Conservation (phyloP, 1,284 basidiomycete species). For the Tremellales sp. region DNA sequence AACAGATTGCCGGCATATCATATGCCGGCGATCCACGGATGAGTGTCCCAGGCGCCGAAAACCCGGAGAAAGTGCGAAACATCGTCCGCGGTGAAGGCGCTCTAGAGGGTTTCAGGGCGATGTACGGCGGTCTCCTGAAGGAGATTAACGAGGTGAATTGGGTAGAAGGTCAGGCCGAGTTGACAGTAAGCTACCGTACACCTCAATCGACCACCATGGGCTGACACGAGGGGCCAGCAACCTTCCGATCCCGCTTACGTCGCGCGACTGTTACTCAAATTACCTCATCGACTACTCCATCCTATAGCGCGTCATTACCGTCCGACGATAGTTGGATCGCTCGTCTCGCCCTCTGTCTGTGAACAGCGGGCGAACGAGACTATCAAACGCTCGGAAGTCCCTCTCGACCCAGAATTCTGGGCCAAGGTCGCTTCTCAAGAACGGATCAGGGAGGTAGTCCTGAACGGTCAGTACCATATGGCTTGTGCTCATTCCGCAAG, state of each 20-base stretch:
- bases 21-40: slow-evolving; percentile 88
- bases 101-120: slow-evolving; percentile 72
- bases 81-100: slow-evolving; percentile 72
- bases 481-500: not conserved
- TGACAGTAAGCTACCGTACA: slow-evolving; percentile 17
- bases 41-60: slow-evolving; percentile 83
- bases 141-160: slow-evolving; percentile 52
- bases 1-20: slow-evolving; percentile 77
- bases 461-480: slow-evolving; percentile 57
- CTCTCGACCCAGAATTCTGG: slow-evolving; percentile 72
- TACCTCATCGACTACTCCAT: slow-evolving; percentile 60
- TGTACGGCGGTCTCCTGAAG: slow-evolving; percentile 77
- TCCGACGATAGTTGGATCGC: slow-evolving; percentile 15
- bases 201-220: not conserved
- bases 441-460: slow-evolving; percentile 57
- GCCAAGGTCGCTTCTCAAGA: slow-evolving; percentile 63
- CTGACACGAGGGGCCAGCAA: slow-evolving; percentile 55
- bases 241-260: slow-evolving; percentile 63
- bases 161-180: slow-evolving; percentile 10
- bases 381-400: slow-evolving; percentile 1
- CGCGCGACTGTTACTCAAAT: slow-evolving; percentile 67
- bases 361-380: slow-evolving; percentile 2
- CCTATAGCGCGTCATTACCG: slow-evolving; percentile 19
- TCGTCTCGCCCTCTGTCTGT: slow-evolving; percentile 10
- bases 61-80: slow-evolving; percentile 88